phyloP scores from a whole-genome alignment of 1,284 basidiomycete genomes.

The Trichosporon faecale region DNA sequence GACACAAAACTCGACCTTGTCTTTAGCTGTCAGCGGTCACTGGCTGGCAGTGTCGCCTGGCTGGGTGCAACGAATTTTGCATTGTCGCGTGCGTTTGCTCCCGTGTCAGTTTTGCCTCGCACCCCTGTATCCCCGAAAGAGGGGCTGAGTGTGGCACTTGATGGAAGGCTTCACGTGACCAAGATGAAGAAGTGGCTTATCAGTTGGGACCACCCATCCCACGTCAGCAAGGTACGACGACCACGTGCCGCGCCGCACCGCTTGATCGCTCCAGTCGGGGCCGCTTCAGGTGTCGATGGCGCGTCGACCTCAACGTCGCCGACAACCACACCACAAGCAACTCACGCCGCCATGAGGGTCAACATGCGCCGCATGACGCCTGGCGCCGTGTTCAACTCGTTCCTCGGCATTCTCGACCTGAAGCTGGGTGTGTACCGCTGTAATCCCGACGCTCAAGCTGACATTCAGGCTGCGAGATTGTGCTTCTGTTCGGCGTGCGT shows the following conservation, averaged over 20 bases:
- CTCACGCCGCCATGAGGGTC: constrained; percentile 31
- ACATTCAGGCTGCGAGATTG: constrained; percentile 63
- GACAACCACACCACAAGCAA: not conserved
- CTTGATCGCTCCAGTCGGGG: not conserved
- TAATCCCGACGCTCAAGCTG: not conserved
- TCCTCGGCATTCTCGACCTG: constrained; percentile 77
- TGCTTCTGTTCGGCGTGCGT: constrained; percentile 78
- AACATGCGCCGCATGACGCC: constrained; percentile 35
- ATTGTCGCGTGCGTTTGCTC: not conserved
- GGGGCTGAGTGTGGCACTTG: not conserved
- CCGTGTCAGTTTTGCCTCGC: not conserved
- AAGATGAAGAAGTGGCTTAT: not conserved
- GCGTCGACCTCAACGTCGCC: not conserved
- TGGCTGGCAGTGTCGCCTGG: not conserved
- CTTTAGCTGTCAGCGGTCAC: not conserved
- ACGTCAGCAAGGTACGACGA: not conserved
- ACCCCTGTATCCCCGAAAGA: not conserved
- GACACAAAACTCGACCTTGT: not conserved
- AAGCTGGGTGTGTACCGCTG: constrained; percentile 70
- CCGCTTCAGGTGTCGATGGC: not conserved
- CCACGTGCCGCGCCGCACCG: not conserved
- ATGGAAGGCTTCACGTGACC: not conserved
- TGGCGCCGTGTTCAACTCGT: constrained; percentile 63
- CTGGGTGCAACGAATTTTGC: not conserved
- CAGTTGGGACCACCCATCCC: not conserved